phyloP scores from a whole-genome alignment of 2,329 filamentous ascomycete genomes.

The Alternaria sp. region DNA sequence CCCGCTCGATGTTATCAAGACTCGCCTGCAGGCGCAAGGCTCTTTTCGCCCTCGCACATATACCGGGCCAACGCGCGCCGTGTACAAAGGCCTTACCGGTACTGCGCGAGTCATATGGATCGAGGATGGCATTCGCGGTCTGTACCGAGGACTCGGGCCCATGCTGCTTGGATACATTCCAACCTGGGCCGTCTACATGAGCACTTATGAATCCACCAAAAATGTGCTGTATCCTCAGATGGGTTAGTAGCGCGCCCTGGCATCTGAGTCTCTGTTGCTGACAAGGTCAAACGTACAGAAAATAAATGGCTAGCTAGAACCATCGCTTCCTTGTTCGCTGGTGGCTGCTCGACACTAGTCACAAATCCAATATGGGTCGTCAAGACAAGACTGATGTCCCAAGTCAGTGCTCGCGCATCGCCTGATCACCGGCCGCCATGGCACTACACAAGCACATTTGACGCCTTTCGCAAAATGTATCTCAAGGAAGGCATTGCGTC shows the following conservation, averaged over 20 bases:
- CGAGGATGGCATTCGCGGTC: slow-evolving; percentile 85
- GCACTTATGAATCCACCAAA: slow-evolving; percentile 91
- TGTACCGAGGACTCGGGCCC: slow-evolving; percentile 92
- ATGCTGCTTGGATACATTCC: slow-evolving; percentile 96
- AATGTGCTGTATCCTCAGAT: slow-evolving; percentile 72
- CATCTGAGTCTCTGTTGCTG: slow-evolving; percentile 13
- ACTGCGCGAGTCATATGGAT: slow-evolving; percentile 85
- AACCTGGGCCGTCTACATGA: slow-evolving; percentile 98
- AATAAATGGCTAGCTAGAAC: slow-evolving; percentile 82
- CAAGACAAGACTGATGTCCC: slow-evolving; percentile 97
- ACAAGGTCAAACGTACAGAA: slow-evolving; percentile 52
- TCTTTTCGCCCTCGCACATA: slow-evolving; percentile 70
- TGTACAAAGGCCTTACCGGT: slow-evolving; percentile 87
- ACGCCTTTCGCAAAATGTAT: slow-evolving; percentile 97
- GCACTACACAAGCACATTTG: slow-evolving; percentile 89
- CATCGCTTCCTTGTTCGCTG: slow-evolving; percentile 89
- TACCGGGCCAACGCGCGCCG: slow-evolving; percentile 58
- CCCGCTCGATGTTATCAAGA: slow-evolving; percentile 98
- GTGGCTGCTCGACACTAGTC: slow-evolving; percentile 88
- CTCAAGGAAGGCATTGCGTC: slow-evolving; percentile 83
- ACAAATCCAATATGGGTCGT: slow-evolving; percentile 99
- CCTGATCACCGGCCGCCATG: slow-evolving; percentile 73
- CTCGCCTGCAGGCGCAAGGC: slow-evolving; percentile 94
- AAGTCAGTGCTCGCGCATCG: slow-evolving; percentile 69
- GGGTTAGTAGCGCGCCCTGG: slow-evolving; percentile 47